A percentile compares a stretch with the other conserved stretches of the same genome.
These are phyloP conservation scores for Saraca asoca DNA, from an alignment of 331 rosid genomes.

Conservation along the genomic window DNA sequence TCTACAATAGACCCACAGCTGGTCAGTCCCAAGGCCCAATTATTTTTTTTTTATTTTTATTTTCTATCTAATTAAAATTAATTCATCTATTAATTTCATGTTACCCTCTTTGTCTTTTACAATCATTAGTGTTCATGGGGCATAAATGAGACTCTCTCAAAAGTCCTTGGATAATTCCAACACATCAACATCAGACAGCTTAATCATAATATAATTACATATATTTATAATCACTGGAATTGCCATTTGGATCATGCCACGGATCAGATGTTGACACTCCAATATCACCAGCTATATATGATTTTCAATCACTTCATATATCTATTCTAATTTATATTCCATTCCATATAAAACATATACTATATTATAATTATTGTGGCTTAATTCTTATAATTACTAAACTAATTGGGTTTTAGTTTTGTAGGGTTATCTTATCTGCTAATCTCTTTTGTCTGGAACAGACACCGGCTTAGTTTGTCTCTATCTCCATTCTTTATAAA, in stretches of 20 bases:
- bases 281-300: slow-evolving; percentile 20
- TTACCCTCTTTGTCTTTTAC: slow-evolving; percentile 24
- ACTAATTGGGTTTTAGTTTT: too few relatives aligned
- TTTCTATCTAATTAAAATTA: background rate
- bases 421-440: too few relatives aligned
- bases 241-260: slow-evolving; percentile 7
- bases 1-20: slow-evolving; percentile 11
- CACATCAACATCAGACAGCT: slow-evolving; percentile 35
- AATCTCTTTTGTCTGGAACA: too few relatives aligned
- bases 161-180: slow-evolving; percentile 11
- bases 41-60: too few relatives aligned
- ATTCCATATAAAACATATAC: too few relatives aligned
- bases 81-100: background rate
- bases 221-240: slow-evolving; percentile 33
- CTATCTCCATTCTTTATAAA: too few relatives aligned
- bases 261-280: slow-evolving; percentile 38
- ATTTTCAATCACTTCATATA: slow-evolving; percentile 4
- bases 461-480: too few relatives aligned
- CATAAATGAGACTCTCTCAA: background rate
- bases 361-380: too few relatives aligned
- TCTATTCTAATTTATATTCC: background rate
- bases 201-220: slow-evolving; percentile 16
- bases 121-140: slow-evolving; percentile 11
- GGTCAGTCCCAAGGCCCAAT: slow-evolving; percentile 2
- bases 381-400: too few relatives aligned